Evolutionary conservation across 441 rosid genomes (phyloP).

Genomic region (Arabidopsis lyrata): DNA sequence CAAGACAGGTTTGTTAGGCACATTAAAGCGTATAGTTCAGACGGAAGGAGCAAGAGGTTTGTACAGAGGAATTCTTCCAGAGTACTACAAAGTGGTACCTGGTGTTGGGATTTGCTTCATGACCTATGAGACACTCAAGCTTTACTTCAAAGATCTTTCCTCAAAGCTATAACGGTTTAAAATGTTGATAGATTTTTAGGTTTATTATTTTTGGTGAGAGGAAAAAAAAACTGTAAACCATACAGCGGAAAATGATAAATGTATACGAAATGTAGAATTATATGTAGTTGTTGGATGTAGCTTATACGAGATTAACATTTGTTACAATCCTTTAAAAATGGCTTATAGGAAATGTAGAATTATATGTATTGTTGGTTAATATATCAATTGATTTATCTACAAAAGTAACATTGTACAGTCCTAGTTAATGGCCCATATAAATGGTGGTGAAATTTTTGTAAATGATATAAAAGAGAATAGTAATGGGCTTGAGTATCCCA

Average conservation of each 20-base stretch:
- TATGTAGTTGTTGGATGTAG: constrained; percentile 13
- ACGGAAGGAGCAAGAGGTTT: constrained; percentile 80
- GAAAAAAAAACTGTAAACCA: constrained; percentile 14
- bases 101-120: constrained; percentile 95
- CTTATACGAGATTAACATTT: not conserved
- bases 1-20: constrained; percentile 77
- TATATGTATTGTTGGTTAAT: not conserved
- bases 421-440: not conserved
- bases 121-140: constrained; percentile 86
- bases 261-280: constrained; percentile 30
- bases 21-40: constrained; percentile 68
- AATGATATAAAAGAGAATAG: not conserved
- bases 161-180: constrained; percentile 46
- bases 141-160: constrained; percentile 61
- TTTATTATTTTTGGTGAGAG: constrained; percentile 39
- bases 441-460: not conserved
- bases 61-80: constrained; percentile 92
- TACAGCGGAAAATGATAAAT: not conserved
- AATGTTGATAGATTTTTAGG: constrained; percentile 5
- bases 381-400: constrained; percentile 14
- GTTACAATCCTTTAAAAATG: too few relatives aligned
- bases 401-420: not conserved
- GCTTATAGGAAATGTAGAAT: constrained; percentile 29
- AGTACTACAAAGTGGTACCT: constrained; percentile 95
- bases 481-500: not conserved